phyloP scores from a whole-genome alignment of 345 rosid genomes.

The Melastoma malabathricum region DNA sequence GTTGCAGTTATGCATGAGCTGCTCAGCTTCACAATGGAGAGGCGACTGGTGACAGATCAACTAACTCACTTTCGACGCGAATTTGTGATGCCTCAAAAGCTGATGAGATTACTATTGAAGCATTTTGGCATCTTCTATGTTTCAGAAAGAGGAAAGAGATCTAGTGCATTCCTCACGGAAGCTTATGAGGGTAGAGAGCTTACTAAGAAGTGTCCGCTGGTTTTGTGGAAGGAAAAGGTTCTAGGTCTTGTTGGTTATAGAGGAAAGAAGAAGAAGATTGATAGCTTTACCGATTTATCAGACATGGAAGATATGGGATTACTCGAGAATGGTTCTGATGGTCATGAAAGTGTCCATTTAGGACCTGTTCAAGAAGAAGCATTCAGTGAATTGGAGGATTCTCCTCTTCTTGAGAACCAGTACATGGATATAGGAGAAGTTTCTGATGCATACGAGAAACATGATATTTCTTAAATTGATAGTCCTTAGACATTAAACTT shows the following conservation, averaged over 20 bases:
- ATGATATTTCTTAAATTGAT: not conserved
- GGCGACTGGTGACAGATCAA: conserved; percentile 81
- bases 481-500: no score
- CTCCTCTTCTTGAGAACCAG: conserved; percentile 12
- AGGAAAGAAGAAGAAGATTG: conserved; percentile 46
- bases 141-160: conserved; percentile 85
- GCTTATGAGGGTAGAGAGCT: conserved; percentile 59
- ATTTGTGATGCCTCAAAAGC: conserved; percentile 80
- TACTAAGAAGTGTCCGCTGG: conserved; percentile 44
- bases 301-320: conserved; percentile 34
- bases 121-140: conserved; percentile 85
- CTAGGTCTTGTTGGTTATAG: conserved; percentile 38
- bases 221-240: conserved; percentile 68
- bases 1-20: conserved; percentile 78
- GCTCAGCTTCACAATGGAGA: conserved; percentile 79
- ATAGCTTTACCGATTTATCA: conserved; percentile 32
- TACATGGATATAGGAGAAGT: conserved; percentile 41
- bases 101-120: conserved; percentile 84
- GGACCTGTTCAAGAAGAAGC: conserved; percentile 21
- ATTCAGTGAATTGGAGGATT: conserved; percentile 19
- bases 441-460: conserved; percentile 10
- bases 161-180: conserved; percentile 73
- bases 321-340: conserved; percentile 20
- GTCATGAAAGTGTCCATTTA: conserved; percentile 17
- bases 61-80: conserved; percentile 73